Evolutionary conservation across 495 filamentous ascomycete species (phyloP).

Genomic region (Aspergillus bridgeri): DNA sequence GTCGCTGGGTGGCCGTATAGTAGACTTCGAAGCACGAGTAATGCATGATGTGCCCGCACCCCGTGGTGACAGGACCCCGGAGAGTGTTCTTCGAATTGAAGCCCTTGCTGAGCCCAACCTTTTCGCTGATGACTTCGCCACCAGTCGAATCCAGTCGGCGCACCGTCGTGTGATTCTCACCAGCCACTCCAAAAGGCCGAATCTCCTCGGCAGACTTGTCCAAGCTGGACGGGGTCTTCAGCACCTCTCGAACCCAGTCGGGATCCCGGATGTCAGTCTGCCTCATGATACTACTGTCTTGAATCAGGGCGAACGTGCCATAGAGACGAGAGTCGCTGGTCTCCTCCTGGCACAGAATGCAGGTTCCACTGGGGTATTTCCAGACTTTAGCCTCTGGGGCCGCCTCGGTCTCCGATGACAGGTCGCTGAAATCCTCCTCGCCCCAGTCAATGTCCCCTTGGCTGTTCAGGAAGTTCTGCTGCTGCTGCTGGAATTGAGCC

Average conservation of each 20-base stretch:
- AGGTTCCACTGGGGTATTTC: slow-evolving; percentile 93
- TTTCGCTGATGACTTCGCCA: slow-evolving; percentile 63
- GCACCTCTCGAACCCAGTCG: slow-evolving; percentile 81
- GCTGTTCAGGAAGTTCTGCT: slow-evolving; percentile 85
- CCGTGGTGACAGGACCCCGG: slow-evolving; percentile 80
- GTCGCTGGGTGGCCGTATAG: slow-evolving; percentile 70
- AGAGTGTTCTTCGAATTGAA: slow-evolving; percentile 66
- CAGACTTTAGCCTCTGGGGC: slow-evolving; percentile 67
- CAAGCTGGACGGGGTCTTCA: slow-evolving; percentile 70
- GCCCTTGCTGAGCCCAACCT: slow-evolving; percentile 82
- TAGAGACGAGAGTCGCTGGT: slow-evolving; percentile 85
- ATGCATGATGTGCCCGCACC: slow-evolving; percentile 98
- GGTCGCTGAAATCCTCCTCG: slow-evolving; percentile 67
- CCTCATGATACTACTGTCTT: slow-evolving; percentile 80
- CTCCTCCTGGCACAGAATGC: slow-evolving; percentile 95
- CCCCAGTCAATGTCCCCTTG: slow-evolving; percentile 85
- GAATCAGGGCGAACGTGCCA: slow-evolving; percentile 86
- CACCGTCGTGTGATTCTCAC: slow-evolving; percentile 76
- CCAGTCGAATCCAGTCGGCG: slow-evolving; percentile 71
- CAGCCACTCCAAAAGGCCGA: slow-evolving; percentile 85
- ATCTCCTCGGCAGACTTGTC: slow-evolving; percentile 78
- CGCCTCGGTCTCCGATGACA: slow-evolving; percentile 54
- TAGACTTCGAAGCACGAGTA: slow-evolving; percentile 93
- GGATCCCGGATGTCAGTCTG: slow-evolving; percentile 77
- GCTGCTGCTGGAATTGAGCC: slow-evolving; percentile 96